Evolutionary conservation across 2,329 filamentous ascomycete species (phyloP), one percentile per base, ranked within the genome.

Genomic region (Microdochium paspali): DNA sequence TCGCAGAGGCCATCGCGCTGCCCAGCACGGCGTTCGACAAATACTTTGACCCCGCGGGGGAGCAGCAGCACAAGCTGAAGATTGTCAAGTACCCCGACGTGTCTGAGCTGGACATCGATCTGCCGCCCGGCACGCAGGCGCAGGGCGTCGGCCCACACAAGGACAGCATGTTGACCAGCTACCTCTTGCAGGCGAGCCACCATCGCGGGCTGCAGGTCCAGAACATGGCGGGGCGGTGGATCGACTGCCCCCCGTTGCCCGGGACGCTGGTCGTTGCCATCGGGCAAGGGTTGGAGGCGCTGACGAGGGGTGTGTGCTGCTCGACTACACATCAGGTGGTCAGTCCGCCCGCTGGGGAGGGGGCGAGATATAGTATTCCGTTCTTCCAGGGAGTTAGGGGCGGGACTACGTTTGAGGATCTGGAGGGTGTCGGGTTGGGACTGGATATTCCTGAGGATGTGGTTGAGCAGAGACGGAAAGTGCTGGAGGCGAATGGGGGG

Each of bases 311-410:
- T 26, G 88, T 93, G 2, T 93, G 88, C 62, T 81, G 84, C 53
- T 79, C 80, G 52, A 94, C 89, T 2, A 93, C 88, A 35, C 89
- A 94, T 65, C 77, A 88, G 10, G 89, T 94, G 30, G 71, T 93
- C n/a, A 85, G 80, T 25, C 88, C 88, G 0, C 60, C 69, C 1
- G 78, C 79, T 7, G 87, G 86, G 12, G 69, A 77, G 10, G 89
- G 87, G 3, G 73, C 88, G 26, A 73, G 89, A 47, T 91, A 82
- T 69, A 87, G 81, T 7, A 84, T 94, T 44, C 89, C 89, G 0
- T 94, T 95, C 67, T 94, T 94, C 69, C 89, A 93, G 63, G 89
- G 89, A 21, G 86, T 94, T 50, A 81, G 82, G 57, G 82, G 87
- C 49, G 86, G 90, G 62, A 82, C 87, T 0, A 78, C 79, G 18